These are phyloP conservation scores for Coemansia sp. DNA, from an alignment of 192 early-diverging fungal genomes.

Conservation along the genomic window DNA sequence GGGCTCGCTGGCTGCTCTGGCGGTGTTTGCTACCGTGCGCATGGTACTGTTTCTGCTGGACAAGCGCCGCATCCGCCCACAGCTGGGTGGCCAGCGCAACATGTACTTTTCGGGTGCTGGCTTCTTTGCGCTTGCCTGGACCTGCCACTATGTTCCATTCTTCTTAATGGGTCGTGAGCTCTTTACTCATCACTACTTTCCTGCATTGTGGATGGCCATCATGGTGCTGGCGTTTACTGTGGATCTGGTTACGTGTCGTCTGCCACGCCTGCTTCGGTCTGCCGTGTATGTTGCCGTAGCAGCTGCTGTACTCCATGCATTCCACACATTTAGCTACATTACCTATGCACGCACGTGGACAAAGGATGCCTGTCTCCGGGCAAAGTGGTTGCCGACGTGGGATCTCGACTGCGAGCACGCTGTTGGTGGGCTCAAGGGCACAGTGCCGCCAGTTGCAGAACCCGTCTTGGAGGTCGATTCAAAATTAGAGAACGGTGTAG, in stretches of 20 bases:
- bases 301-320: conserved; percentile 56
- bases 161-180: conserved; percentile 88
- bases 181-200: conserved; percentile 93
- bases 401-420: conserved; percentile 74
- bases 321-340: conserved; percentile 72
- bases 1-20: conserved; percentile 62
- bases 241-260: conserved; percentile 67
- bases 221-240: conserved; percentile 71
- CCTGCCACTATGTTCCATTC: conserved; percentile 84
- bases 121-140: conserved; percentile 78
- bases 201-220: conserved; percentile 88
- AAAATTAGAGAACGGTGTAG: too few species aligned
- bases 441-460: too few species aligned
- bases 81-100: conserved; percentile 40
- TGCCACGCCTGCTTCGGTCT: conserved; percentile 48
- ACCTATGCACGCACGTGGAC: conserved; percentile 80
- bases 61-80: conserved; percentile 55
- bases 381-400: conserved; percentile 83
- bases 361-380: conserved; percentile 65
- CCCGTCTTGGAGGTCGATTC: too few species aligned
- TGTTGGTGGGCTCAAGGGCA: conserved; percentile 22
- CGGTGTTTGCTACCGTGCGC: conserved; percentile 57
- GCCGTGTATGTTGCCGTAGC: conserved; percentile 52
- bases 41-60: conserved; percentile 55
- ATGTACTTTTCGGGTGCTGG: conserved; percentile 59